Evolutionary conservation across 2,329 filamentous ascomycete species (phyloP).

Genomic region (Ophiosphaerella korrae): DNA sequence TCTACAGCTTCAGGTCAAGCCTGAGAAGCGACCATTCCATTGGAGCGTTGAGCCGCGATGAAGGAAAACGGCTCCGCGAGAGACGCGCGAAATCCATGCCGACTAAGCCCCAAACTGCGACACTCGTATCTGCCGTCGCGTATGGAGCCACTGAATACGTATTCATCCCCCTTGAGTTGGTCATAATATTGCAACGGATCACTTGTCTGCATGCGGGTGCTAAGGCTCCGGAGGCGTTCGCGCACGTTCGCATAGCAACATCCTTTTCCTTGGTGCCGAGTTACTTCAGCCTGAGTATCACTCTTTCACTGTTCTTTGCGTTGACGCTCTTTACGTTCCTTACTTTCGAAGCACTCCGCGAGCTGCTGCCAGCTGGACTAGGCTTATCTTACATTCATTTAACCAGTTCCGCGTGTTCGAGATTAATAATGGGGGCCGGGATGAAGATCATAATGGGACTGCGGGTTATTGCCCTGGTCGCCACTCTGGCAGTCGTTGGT

Average conservation of each 20-base stretch:
- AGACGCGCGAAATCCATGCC: constrained; percentile 1
- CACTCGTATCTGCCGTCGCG: constrained; percentile 5
- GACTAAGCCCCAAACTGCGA: constrained; percentile 7
- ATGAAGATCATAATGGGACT: constrained; percentile 19
- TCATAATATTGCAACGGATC: constrained; percentile 4
- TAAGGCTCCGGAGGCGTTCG: constrained; percentile 9
- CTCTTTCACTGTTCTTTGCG: constrained; percentile 9
- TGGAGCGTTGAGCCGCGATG: not conserved
- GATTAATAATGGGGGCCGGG: constrained; percentile 23
- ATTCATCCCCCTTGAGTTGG: not conserved
- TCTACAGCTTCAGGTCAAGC: not conserved
- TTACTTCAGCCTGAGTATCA: constrained; percentile 13
- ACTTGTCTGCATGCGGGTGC: constrained; percentile 8
- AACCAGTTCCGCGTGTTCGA: not conserved
- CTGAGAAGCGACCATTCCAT: constrained; percentile 1
- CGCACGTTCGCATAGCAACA: constrained; percentile 9
- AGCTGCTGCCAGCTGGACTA: constrained; percentile 37
- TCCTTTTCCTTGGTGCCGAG: not conserved
- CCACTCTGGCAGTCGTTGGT: constrained; percentile 26
- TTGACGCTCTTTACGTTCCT: constrained; percentile 10
- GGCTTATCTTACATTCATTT: constrained; percentile 15
- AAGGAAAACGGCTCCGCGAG: not conserved
- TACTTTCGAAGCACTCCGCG: constrained; percentile 28
- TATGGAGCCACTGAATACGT: constrained; percentile 11
- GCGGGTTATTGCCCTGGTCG: constrained; percentile 27